Evolutionary conservation across 768 basidiomycete genomes (phyloP), one percentile per base, ranked within the genome.

Genomic region (Leucocoprinus sp.): DNA sequence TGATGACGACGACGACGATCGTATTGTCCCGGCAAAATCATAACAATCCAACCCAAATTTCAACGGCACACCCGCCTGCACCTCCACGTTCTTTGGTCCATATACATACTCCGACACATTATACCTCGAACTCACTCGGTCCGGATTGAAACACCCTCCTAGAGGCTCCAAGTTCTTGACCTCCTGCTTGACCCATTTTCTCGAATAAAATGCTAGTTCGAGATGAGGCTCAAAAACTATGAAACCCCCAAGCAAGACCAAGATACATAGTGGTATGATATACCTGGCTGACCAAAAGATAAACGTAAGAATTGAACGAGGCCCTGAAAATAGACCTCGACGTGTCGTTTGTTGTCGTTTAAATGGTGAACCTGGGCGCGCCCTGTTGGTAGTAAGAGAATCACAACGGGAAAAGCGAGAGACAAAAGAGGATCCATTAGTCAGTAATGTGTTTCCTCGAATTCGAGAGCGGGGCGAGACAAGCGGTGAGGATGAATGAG

Each of bases 31-130:
- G 2, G 93, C 86, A 62, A 93, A 93, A 59, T 91, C 81, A 59
- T 93, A 97, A 64, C 95, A 98, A 59, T 92, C 87, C 69, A 89
- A 69, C 28, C 87, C 87, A 51, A 87, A 70, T 42, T 76, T 73
- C 70, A 97, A 70, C 2, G 79, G 69, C 52, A 90, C 69, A 14
- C 93, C 93, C 0, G 90, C 80, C 45, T 93, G 84, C 8, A 96
- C 72, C 50, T 85, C 81, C 26, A 76, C 80, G 50, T 60, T 60
- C 57, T 79, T 79, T 18, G 76, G 75, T 4, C 80, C 80, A 56
- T 82, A 78, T n/a, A 85, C 54, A 22, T 71, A 66, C 37, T 74
- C 62, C 22, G 79, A 78, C 41, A 85, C 60, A 55, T 90, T 83
- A 65, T 93, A 95, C 27, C 58, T 52, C 3, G 78, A 59, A 42